Evolutionary conservation across 108 stramenopile species (phyloP).

Genomic region (Chaetoceros muelleri): DNA sequence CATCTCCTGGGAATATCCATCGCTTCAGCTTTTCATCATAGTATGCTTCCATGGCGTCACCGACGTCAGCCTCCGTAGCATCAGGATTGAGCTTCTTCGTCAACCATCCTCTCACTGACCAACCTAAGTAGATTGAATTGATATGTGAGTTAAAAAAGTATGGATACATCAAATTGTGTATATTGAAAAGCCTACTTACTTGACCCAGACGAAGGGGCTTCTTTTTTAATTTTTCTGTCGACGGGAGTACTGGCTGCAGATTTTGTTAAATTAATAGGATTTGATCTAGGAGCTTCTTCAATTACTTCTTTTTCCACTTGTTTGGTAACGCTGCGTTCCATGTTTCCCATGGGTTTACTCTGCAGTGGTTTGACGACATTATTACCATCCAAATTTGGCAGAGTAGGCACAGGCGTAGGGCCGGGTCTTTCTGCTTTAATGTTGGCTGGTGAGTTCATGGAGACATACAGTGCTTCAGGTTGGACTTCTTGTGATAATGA

Average conservation of each 20-base stretch:
- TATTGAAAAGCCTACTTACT: background rate
- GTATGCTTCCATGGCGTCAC: slow-evolving; percentile 71
- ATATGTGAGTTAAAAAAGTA: slow-evolving; percentile 8
- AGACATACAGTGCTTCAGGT: background rate
- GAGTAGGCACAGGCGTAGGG: background rate
- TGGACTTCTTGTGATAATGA: background rate
- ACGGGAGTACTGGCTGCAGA: background rate
- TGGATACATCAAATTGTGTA: background rate
- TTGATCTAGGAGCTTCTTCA: background rate
- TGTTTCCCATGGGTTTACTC: background rate
- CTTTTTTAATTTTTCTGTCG: background rate
- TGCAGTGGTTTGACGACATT: background rate
- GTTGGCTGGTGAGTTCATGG: background rate
- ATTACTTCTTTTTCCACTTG: background rate
- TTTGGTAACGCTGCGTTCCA: background rate
- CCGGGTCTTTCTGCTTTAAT: background rate
- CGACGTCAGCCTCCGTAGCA: slow-evolving; percentile 50
- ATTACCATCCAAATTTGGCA: background rate
- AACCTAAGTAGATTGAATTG: slow-evolving; percentile 11
- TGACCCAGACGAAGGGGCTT: background rate
- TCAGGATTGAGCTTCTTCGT: slow-evolving; percentile 69
- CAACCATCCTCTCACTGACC: slow-evolving; percentile 34
- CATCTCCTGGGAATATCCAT: slow-evolving; percentile 80
- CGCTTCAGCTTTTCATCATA: slow-evolving; percentile 44
- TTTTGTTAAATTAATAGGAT: background rate